Evolutionary conservation across 2,329 filamentous ascomycete genomes (phyloP), one percentile per base, ranked within the genome.

Genomic region (Phaeosphaeriaceae sp.): DNA sequence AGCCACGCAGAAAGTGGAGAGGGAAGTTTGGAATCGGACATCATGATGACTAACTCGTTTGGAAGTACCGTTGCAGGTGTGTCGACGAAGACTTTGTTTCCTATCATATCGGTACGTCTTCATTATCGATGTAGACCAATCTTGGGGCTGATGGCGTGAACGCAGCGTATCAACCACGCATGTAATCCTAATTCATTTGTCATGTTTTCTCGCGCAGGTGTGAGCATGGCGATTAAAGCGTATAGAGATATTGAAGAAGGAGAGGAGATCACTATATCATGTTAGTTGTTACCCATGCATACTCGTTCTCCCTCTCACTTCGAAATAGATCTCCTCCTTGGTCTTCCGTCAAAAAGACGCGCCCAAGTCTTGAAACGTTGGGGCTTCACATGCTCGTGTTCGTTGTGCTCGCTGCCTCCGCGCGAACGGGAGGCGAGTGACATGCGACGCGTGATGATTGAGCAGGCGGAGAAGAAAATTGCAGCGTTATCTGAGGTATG

Each of bases 351-450:
- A 3, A 0, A 29, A 0, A 21, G 52, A 17, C 56, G 62, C 30
- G 35, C 46, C 20, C 9, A 37, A 5, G 30, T 41, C 6, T 51
- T 65, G 39, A 28, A 48, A 1, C 52, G 52, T 32, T 67, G 63
- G 63, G 62, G 57, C 17, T 67, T 67, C 53, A 56, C 33, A n/a
- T 66, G 64, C 38, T 56, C 52, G 18, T 67, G 61, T 45, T 13
- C 33, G 13, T 52, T 67, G 7, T 67, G 63, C 44, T 33, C 33
- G 6, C 43, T 49, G 0, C 37, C 56, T 0, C 0, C 34, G 2
- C 7, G 18, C 29, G 42, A 49, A 12, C 46, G 46, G 28, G 8
- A 46, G 34, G 48, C 46, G 6, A 61, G 58, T 1, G 63, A 65
- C 39, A 32, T 51, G 2, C 57, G 58, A n/a, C 57, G 63, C 37